Conservation (phyloP, 2,329 filamentous ascomycete genomes). For the Periconia macrospinosa region DNA sequence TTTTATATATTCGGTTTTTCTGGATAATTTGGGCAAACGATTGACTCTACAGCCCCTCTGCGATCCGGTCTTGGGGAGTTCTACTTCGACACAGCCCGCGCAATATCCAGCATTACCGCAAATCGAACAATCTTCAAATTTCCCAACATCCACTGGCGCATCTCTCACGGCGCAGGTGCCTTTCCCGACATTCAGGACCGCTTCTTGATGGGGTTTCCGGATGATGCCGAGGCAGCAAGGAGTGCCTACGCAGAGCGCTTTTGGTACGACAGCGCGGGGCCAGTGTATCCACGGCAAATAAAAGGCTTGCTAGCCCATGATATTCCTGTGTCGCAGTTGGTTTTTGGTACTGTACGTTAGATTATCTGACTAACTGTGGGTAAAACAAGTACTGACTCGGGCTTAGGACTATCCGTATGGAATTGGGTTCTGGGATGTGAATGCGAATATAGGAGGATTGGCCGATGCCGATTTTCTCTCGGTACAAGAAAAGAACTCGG, state of each 20-base stretch:
- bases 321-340: constrained; percentile 32
- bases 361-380: neutral
- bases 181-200: constrained; percentile 40
- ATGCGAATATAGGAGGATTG: constrained; percentile 35
- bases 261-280: constrained; percentile 44
- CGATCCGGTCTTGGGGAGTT: constrained; percentile 40
- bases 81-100: constrained; percentile 42
- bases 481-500: constrained; percentile 24
- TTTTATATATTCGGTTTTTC: neutral
- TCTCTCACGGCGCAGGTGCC: constrained; percentile 40
- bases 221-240: constrained; percentile 24
- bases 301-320: constrained; percentile 37
- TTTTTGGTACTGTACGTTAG: constrained; percentile 40
- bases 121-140: constrained; percentile 28
- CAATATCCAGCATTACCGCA: constrained; percentile 38
- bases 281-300: constrained; percentile 41
- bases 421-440: constrained; percentile 41
- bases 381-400: constrained; percentile 1
- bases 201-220: constrained; percentile 36
- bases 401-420: constrained; percentile 40
- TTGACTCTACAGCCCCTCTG: constrained; percentile 26
- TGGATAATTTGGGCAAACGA: neutral
- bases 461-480: constrained; percentile 23
- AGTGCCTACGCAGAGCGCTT: constrained; percentile 33
- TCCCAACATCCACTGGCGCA: constrained; percentile 35